Base-by-base conservation (phyloP, 1,284 basidiomycete species). In the Sutorius eximius region DNA sequence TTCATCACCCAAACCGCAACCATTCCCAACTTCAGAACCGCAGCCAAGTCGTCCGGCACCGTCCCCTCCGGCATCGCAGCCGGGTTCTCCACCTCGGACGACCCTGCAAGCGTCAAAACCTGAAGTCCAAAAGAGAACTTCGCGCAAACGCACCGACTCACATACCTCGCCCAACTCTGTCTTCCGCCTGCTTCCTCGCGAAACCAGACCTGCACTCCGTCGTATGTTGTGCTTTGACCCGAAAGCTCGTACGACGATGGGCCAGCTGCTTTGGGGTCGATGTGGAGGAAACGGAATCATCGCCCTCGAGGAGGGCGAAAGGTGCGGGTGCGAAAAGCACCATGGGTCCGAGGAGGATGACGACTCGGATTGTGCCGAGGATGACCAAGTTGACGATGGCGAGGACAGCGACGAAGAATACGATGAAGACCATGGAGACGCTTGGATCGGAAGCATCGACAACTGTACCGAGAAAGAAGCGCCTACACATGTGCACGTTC, bases 161-260 rank as follows among this genome's bases (percentile, higher is more conserved):
- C 80, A 52, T 93, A 94, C n/a, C 89, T 86, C 80, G 81, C 89
- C 70, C 81, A 96, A 99, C 73, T 95, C 92, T 32, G 97, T 99
- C 69, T 99, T 99, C 82, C 85, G 95, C n/a, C 80, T 99, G 7
- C 79, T 99, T 20, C 96, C 96, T 6, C 88, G 96, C 56, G 96
- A 98, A 75, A 88, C 92, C 16, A 84, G 95, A 41, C 81, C 86
- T 15, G 93, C 92, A 11, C 79, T 99, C 52, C 89, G 93, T 57
- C 85, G 95, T 51, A 99, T 99, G 97, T 81, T 99, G 64, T 89
- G 87, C 58, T 84, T 98, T 52, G 95, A 98, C 70, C 93, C 95
- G 1, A 77, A 81, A 10, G 84, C 89, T 52, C 86, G 97, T 36
- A 97, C 93, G 71, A 98, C 97, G 27, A 82, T 99, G 51, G 90